Evolutionary conservation across 495 filamentous ascomycete genomes (phyloP).

Genomic region (Diplogelasinospora grovesii): DNA sequence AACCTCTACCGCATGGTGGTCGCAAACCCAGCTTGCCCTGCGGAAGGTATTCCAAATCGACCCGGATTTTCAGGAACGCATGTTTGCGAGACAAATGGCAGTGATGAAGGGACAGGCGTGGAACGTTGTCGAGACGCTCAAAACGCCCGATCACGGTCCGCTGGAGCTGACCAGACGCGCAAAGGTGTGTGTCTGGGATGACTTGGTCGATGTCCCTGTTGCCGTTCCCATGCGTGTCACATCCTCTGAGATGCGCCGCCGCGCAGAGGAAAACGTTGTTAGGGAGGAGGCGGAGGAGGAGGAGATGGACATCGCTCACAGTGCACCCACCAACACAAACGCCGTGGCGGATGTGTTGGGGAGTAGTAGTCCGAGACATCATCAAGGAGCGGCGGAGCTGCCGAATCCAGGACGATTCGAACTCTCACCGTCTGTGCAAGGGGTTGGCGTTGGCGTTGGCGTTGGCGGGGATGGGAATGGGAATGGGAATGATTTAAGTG

Average conservation of each 20-base stretch:
- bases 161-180: constrained; percentile 85
- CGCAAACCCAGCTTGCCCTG: constrained; percentile 80
- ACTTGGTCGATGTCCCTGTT: constrained; percentile 90
- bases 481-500: no score
- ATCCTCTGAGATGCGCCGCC: constrained; percentile 66
- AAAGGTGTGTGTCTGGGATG: constrained; percentile 95
- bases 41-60: constrained; percentile 83
- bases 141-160: constrained; percentile 84
- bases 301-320: constrained; percentile 98
- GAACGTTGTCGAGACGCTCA: constrained; percentile 97
- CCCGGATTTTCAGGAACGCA: constrained; percentile 92
- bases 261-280: constrained; percentile 27
- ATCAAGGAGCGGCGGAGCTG: no score
- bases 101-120: constrained; percentile 99
- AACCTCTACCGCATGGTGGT: constrained; percentile 94
- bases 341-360: no score
- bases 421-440: no score
- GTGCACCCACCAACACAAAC: no score
- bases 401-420: constrained; percentile 81
- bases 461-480: no score
- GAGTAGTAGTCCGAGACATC: no score
- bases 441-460: no score
- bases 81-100: constrained; percentile 94
- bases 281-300: constrained; percentile 47
- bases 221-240: constrained; percentile 82